Conservation (phyloP, 148 eudicot genomes). For the Nepenthes mirabilis region DNA sequence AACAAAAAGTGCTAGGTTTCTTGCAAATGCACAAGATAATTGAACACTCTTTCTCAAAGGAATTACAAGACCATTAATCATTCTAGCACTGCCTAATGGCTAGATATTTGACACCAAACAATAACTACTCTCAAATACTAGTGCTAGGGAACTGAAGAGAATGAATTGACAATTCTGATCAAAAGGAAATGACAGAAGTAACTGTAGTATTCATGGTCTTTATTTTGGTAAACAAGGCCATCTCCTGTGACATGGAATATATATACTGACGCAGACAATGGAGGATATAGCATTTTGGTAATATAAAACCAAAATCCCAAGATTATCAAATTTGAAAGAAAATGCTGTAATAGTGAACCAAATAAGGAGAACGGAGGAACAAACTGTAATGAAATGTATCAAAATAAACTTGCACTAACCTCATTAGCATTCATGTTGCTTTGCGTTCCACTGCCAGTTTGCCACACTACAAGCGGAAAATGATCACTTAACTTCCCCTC, state of each 20-base stretch:
- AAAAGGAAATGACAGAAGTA: background rate
- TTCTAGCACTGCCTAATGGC: no score
- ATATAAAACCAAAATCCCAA: background rate
- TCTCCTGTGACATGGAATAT: background rate
- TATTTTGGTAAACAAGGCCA: background rate
- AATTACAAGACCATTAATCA: no score
- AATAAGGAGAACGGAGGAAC: no score
- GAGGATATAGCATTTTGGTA: background rate
- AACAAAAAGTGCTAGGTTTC: no score
- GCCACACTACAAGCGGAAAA: constrained; percentile 96
- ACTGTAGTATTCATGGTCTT: background rate
- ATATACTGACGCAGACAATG: background rate
- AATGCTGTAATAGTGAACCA: no score
- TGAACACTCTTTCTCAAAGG: no score
- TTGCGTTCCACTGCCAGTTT: constrained; percentile 98
- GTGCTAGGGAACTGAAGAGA: background rate
- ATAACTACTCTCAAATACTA: no score
- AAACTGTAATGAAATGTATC: background rate
- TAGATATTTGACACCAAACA: no score
- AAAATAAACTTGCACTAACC: constrained; percentile 26
- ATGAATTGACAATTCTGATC: background rate
- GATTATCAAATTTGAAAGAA: background rate
- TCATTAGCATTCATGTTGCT: constrained; percentile 99
- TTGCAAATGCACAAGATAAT: no score
- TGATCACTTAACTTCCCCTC: constrained; percentile 90